Percentiles rank a stretch among this genome's conserved stretches.
phyloP scores from a whole-genome alignment of 73 alveolate genomes.

The Uronychia setigera region DNA sequence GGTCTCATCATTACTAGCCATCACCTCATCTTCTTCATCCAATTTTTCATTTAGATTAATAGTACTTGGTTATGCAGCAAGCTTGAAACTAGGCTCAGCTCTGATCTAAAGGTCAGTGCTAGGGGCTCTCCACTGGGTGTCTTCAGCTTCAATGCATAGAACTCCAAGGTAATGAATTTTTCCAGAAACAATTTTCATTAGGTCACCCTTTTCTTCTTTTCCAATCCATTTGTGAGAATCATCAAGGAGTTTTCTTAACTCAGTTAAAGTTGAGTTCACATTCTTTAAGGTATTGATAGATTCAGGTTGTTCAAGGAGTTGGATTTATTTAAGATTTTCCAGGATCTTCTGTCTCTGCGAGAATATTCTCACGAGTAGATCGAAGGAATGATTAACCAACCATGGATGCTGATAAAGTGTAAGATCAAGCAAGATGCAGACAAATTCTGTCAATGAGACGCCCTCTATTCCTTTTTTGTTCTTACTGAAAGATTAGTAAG shows the following conservation, averaged over 20 bases:
- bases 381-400: constrained; percentile 25
- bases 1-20: not conserved
- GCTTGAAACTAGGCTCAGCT: too few species aligned
- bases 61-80: not conserved
- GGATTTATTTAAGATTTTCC: constrained; percentile 16
- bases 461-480: not conserved
- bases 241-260: constrained; percentile 2
- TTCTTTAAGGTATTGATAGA: constrained; percentile 28
- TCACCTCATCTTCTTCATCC: not conserved
- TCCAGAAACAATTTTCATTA: not conserved
- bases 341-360: constrained; percentile 27
- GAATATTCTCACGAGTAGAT: constrained; percentile 30
- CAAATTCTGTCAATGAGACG: not conserved
- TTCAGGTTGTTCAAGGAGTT: constrained; percentile 14
- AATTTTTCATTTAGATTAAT: not conserved
- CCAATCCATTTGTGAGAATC: not conserved
- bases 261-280: constrained; percentile 15
- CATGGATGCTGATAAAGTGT: constrained; percentile 29
- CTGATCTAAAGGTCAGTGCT: too few species aligned
- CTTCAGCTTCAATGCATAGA: constrained; percentile 1
- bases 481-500: not conserved
- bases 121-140: too few species aligned
- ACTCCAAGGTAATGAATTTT: not conserved
- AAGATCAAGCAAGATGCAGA: constrained; percentile 38
- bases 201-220: not conserved